phyloP scores from a whole-genome alignment of 768 basidiomycete species.

The Strobilomyces dryophilus region DNA sequence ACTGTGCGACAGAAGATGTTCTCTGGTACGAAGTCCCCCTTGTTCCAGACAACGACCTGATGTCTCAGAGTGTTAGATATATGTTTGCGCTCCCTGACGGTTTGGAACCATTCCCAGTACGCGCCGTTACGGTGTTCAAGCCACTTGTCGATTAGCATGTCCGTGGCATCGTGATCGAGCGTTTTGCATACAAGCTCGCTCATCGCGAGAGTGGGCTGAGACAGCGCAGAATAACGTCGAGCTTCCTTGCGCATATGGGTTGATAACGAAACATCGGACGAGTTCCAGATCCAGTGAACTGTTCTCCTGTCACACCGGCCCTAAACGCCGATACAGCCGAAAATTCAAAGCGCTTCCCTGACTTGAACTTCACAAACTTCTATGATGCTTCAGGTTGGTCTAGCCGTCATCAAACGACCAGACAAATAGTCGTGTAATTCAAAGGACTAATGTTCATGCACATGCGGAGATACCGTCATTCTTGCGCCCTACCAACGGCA shows the following conservation, averaged over 20 bases:
- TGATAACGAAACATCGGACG: constrained; percentile 8
- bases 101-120: constrained; percentile 74
- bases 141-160: constrained; percentile 81
- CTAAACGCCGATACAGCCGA: constrained; percentile 18
- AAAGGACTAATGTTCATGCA: no score
- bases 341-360: background rate
- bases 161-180: constrained; percentile 70
- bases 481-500: no score
- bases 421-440: no score
- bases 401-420: no score
- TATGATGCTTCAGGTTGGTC: no score
- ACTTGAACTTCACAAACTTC: no score
- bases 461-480: no score
- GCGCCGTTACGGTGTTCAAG: constrained; percentile 73
- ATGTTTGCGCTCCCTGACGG: constrained; percentile 63
- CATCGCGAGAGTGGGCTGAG: constrained; percentile 65
- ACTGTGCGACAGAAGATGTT: constrained; percentile 78
- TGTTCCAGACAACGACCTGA: constrained; percentile 47
- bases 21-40: constrained; percentile 74
- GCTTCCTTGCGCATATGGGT: constrained; percentile 17
- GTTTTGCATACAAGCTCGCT: constrained; percentile 78
- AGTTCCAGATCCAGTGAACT: background rate
- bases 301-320: constrained; percentile 16
- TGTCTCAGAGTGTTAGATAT: constrained; percentile 49
- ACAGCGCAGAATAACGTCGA: constrained; percentile 56